phyloP scores from a whole-genome alignment of 306 rosid species.

The Mimosa bimucronata region DNA sequence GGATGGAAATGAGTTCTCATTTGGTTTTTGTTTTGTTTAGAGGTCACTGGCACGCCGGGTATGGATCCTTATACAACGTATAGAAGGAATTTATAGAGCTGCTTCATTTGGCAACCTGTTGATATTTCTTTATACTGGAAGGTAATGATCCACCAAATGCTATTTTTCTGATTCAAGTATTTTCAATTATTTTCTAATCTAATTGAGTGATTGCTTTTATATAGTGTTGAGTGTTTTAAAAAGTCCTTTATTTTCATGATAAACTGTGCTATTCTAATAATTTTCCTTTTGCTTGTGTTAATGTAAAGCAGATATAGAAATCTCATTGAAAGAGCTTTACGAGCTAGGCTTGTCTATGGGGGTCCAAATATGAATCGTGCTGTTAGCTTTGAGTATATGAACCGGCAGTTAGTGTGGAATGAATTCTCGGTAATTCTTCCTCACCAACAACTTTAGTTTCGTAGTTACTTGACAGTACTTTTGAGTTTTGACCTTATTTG shows the following conservation, averaged over 20 bases:
- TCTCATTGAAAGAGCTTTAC: constrained; percentile 89
- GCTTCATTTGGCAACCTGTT: constrained; percentile 93
- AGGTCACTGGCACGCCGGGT: constrained; percentile 82
- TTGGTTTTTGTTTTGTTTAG: constrained; percentile 51
- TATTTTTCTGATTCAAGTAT: constrained; percentile 15
- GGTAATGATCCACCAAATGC: constrained; percentile 49
- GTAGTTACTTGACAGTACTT: constrained; percentile 1
- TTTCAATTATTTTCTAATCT: constrained; percentile 14
- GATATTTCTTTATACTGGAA: constrained; percentile 95
- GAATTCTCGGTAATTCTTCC: constrained; percentile 81
- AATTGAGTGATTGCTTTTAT: constrained; percentile 8
- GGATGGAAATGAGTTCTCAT: constrained; percentile 32
- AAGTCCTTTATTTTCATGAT: constrained; percentile 21
- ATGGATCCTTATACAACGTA: constrained; percentile 81
- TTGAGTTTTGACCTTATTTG: neutral
- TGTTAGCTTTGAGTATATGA: constrained; percentile 99
- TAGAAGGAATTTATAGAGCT: constrained; percentile 94
- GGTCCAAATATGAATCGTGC: constrained; percentile 96
- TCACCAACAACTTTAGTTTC: constrained; percentile 13
- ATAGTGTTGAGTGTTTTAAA: constrained; percentile 24
- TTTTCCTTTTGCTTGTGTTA: constrained; percentile 24
- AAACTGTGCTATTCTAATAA: constrained; percentile 19
- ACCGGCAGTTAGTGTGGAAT: constrained; percentile 97
- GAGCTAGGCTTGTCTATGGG: constrained; percentile 96
- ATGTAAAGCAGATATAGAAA: constrained; percentile 80